Conservation (phyloP, 2,329 filamentous ascomycete genomes). For the Xylaria multiplex region DNA sequence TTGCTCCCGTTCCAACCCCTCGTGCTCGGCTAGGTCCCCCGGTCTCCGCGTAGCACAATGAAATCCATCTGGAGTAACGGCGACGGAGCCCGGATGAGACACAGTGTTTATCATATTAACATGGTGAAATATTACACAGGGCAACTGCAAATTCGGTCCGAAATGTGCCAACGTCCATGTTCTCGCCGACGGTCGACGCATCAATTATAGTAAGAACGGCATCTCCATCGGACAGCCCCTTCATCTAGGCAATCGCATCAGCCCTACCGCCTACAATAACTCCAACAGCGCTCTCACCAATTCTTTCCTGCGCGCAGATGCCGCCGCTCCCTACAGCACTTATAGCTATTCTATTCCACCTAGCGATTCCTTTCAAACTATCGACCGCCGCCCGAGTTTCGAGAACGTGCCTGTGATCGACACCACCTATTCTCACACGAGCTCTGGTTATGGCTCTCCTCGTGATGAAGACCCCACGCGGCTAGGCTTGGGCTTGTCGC, state of each 20-base stretch:
- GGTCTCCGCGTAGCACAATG: slow-evolving; percentile 9
- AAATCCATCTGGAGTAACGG: slow-evolving; percentile 9
- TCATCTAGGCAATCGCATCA: slow-evolving; percentile 73
- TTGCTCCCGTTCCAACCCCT: background rate
- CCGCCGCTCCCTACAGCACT: slow-evolving; percentile 57
- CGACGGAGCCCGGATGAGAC: slow-evolving; percentile 17
- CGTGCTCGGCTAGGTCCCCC: background rate
- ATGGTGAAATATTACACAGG: slow-evolving; percentile 63
- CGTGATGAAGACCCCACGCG: slow-evolving; percentile 70
- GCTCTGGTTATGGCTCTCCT: slow-evolving; percentile 82
- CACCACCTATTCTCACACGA: slow-evolving; percentile 64
- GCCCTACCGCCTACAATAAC: slow-evolving; percentile 67
- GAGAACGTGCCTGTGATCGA: slow-evolving; percentile 70
- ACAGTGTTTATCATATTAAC: slow-evolving; percentile 34
- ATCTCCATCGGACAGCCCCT: slow-evolving; percentile 70
- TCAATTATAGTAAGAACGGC: slow-evolving; percentile 80
- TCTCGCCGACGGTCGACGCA: slow-evolving; percentile 88
- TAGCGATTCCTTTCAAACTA: slow-evolving; percentile 54
- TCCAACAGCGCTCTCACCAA: slow-evolving; percentile 77
- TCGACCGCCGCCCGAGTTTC: slow-evolving; percentile 61
- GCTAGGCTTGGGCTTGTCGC: slow-evolving; percentile 80
- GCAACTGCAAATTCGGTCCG: slow-evolving; percentile 98
- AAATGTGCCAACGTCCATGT: slow-evolving; percentile 98
- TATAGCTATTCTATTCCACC: slow-evolving; percentile 55
- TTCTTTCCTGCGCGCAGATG: slow-evolving; percentile 73